Percentiles rank a stretch among this genome's conserved stretches.
Conservation (phyloP, 768 basidiomycete species). For the Mycena polygramma region DNA sequence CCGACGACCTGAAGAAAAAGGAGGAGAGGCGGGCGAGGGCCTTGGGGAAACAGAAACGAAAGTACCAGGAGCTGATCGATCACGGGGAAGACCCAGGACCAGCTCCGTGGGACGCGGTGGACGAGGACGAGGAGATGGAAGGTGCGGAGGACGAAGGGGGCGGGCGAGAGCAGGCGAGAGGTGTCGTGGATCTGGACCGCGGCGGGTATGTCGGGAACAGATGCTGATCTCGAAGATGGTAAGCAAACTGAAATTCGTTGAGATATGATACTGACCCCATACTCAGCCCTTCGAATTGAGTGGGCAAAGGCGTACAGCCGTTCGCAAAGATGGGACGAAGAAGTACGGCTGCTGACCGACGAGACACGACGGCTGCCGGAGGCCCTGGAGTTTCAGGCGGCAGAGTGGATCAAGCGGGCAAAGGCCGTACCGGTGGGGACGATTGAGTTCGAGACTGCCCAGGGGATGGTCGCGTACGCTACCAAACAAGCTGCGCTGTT, state of each 20-base stretch:
- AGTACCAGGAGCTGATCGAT: constrained; percentile 1
- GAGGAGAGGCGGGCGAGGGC: not conserved
- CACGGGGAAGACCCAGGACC: not conserved
- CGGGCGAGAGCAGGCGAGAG: constrained; percentile 1
- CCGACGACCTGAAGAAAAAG: constrained; percentile 6
- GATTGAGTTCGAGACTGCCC: not conserved
- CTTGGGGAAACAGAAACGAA: not conserved
- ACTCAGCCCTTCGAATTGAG: constrained; percentile 29
- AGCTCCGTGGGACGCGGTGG: not conserved
- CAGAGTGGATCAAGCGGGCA: constrained; percentile 11
- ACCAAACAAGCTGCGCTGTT: constrained; percentile 9
- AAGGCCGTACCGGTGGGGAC: not conserved
- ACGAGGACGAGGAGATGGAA: not conserved
- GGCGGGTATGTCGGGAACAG: not conserved
- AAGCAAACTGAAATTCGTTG: not conserved
- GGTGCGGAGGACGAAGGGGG: too few species aligned
- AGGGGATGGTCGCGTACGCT: constrained; percentile 21
- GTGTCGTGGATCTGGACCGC: constrained; percentile 23
- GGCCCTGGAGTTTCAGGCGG: constrained; percentile 6
- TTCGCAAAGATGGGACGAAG: constrained; percentile 26
- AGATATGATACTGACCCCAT: too few species aligned
- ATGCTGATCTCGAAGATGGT: constrained; percentile 15
- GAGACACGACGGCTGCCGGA: constrained; percentile 23
- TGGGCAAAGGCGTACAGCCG: constrained; percentile 28
- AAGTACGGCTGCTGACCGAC: constrained; percentile 27